Percentiles rank a stretch among this genome's conserved stretches.
These are phyloP conservation scores for Discostella stelligeroides DNA, from an alignment of 108 stramenopile genomes.

Conservation along the genomic window DNA sequence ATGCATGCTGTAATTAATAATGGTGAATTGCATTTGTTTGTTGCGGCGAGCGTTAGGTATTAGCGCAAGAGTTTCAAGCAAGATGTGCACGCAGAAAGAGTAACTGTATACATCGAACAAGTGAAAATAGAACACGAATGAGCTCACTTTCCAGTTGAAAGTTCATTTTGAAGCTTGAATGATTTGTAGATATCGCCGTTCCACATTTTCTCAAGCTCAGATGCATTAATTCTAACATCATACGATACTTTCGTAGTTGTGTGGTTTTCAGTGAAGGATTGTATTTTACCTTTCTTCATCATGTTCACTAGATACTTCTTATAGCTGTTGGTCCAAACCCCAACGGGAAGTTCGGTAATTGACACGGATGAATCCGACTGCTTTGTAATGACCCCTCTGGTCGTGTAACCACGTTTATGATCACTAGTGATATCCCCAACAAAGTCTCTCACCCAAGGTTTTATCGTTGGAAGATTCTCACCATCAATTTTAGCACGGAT, in stretches of 20 bases:
- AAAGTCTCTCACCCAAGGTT: slow-evolving; percentile 74
- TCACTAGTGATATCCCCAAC: slow-evolving; percentile 60
- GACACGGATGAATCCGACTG: slow-evolving; percentile 50
- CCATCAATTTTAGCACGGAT: slow-evolving; percentile 69
- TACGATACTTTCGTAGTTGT: slow-evolving; percentile 85
- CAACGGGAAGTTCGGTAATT: slow-evolving; percentile 90
- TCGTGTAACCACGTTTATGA: slow-evolving; percentile 39
- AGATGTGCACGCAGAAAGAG: too few relatives aligned
- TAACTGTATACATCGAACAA: too few relatives aligned
- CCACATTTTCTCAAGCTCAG: slow-evolving; percentile 52
- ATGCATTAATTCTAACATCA: slow-evolving; percentile 58
- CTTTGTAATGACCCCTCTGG: slow-evolving; percentile 53
- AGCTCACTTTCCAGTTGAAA: slow-evolving; percentile 63
- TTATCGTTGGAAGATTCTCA: slow-evolving; percentile 46
- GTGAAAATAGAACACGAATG: too few relatives aligned
- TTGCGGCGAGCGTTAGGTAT: too few relatives aligned
- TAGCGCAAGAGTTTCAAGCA: too few relatives aligned
- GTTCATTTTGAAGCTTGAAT: slow-evolving; percentile 66
- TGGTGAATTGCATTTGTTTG: too few relatives aligned
- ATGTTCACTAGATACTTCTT: slow-evolving; percentile 71
- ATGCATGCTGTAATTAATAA: slow-evolving; percentile 68
- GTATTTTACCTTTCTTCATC: slow-evolving; percentile 61
- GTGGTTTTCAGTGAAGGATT: slow-evolving; percentile 80
- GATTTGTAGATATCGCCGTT: slow-evolving; percentile 59
- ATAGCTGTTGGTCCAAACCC: slow-evolving; percentile 88